phyloP scores from a whole-genome alignment of 495 filamentous ascomycete genomes.

The Podospora anserina region DNA sequence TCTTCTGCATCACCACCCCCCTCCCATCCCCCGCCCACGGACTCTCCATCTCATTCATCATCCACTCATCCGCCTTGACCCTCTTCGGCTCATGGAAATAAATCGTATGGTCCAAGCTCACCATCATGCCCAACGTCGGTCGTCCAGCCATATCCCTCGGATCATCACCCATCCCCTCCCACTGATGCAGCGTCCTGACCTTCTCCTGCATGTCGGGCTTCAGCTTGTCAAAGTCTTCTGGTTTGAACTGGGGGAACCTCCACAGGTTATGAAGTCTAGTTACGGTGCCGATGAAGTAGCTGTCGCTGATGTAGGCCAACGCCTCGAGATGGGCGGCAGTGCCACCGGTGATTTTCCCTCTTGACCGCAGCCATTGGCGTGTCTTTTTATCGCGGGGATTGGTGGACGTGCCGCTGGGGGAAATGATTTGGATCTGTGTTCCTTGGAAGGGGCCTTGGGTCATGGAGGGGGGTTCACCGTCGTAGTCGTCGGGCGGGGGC shows the following conservation, averaged over 20 bases:
- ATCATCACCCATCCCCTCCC: constrained; percentile 40
- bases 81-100: constrained; percentile 85
- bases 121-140: constrained; percentile 85
- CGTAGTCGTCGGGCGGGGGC: constrained; percentile 39
- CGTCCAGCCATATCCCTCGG: constrained; percentile 39
- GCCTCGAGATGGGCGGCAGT: constrained; percentile 76
- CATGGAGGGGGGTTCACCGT: constrained; percentile 36
- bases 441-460: constrained; percentile 49
- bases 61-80: constrained; percentile 89
- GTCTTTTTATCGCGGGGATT: constrained; percentile 63
- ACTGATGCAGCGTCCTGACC: constrained; percentile 38
- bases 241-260: constrained; percentile 47
- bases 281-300: constrained; percentile 89
- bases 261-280: constrained; percentile 69
- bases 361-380: constrained; percentile 74
- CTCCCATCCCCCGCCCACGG: constrained; percentile 93
- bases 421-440: constrained; percentile 51
- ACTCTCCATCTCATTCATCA: constrained; percentile 85
- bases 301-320: constrained; percentile 88
- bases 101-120: constrained; percentile 88
- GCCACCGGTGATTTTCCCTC: constrained; percentile 73
- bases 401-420: constrained; percentile 25
- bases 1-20: constrained; percentile 81
- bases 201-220: constrained; percentile 28
- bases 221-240: constrained; percentile 36